Base-by-base conservation (phyloP, 2,329 filamentous ascomycete genomes). In the Aspergillus ochraceoroseus region DNA sequence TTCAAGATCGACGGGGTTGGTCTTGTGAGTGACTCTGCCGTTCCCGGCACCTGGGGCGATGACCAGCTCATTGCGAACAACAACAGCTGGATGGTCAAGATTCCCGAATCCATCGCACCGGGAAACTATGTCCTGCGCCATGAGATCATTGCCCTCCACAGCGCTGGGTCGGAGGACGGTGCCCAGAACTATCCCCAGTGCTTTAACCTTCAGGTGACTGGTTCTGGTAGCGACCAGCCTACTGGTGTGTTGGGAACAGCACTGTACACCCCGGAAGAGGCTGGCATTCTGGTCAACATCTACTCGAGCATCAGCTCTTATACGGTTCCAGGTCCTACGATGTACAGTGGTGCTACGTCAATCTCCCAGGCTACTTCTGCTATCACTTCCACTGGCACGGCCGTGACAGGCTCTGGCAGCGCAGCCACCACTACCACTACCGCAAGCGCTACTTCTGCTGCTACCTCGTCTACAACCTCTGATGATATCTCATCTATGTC, bases 1-100 rank as follows among this genome's bases (percentile, higher is more conserved):
- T 76, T 79, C 70, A 83, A 83, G 69, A 79, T 82, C 42, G 70
- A 72, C 26, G 70, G 68, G 22, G 66, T 61, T 18, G 79, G 77
- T 29, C 68, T 76, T 49, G 63, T 72, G 40, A 55, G 65, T 45
- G 63, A 62, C 25, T 60, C 57, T 19, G 58, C 61, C 15, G 52
- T 56, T 17, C 64, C 70, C 1, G 70, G 71, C 17, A 57, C 54
- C 28, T 82, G 76, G 76, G 77, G 71, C 28, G 64, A 73, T 4
- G 74, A 78, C 26, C 53, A 68, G 6, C 49, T 78, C 49, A 69
- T 69, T 41, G 56, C 63, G 38, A 66, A 70, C 49, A 74, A 74
- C 46, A 70, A 68, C 58, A 67, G 63, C 47, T 66, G 66, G 55
- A 63, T 64, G 43, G 64, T 73, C 42, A 64, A 59, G 13, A 63